Conservation (phyloP, 331 rosid species). For the Malus hybrid region DNA sequence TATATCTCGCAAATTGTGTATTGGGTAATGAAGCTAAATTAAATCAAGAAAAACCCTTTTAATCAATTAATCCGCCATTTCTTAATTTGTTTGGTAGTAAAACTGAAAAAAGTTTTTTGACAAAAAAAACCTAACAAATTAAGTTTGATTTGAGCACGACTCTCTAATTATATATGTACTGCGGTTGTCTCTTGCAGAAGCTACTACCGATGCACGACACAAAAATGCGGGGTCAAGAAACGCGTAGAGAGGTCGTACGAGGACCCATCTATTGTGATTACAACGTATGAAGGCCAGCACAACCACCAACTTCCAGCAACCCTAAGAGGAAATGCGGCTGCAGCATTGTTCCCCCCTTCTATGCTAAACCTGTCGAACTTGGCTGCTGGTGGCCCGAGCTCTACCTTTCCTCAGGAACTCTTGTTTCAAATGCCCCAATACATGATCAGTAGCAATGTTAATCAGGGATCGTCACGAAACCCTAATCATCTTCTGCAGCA, state of each 20-base stretch:
- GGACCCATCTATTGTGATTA: conserved; percentile 79
- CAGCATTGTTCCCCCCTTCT: conserved; percentile 50
- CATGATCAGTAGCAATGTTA: neutral
- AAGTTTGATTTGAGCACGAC: conserved; percentile 2
- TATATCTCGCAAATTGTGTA: too few relatives aligned
- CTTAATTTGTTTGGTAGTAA: too few relatives aligned
- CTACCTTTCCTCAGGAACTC: conserved; percentile 39
- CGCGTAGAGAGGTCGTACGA: conserved; percentile 84
- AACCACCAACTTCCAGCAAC: conserved; percentile 88
- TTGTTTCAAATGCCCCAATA: conserved; percentile 22
- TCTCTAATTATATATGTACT: neutral
- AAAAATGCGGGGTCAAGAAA: conserved; percentile 83
- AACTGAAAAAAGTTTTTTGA: too few relatives aligned
- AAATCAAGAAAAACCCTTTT: neutral
- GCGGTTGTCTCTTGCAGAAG: conserved; percentile 38
- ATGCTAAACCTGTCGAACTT: conserved; percentile 10
- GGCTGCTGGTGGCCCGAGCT: conserved; percentile 27
- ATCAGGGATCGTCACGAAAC: neutral
- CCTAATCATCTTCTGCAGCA: conserved; percentile 21
- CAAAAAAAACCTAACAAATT: neutral
- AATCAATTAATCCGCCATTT: neutral
- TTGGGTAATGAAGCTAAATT: too few relatives aligned
- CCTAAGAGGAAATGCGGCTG: conserved; percentile 50
- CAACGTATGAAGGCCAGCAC: conserved; percentile 95
- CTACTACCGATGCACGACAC: conserved; percentile 92